phyloP scores from a whole-genome alignment of 2,329 filamentous ascomycete genomes.

The Plenodomus biglobosus region DNA sequence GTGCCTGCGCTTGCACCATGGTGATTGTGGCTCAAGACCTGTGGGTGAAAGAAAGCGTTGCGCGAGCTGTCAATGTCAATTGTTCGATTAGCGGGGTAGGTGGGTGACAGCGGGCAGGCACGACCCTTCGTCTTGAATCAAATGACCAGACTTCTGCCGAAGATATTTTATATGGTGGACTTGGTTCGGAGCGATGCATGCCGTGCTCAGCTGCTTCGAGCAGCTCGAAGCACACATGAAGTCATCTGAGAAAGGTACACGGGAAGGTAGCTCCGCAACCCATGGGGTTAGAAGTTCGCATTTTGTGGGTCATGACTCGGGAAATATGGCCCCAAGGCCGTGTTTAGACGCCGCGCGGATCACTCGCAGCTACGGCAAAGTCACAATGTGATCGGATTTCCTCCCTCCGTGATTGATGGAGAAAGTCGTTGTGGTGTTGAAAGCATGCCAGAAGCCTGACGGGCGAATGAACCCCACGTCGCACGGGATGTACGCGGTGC shows the following conservation, averaged over 20 bases:
- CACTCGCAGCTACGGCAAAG: conserved; percentile 13
- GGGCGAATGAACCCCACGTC: conserved; percentile 5
- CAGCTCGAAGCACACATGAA: conserved; percentile 25
- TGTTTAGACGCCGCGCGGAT: conserved; percentile 12
- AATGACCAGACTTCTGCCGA: conserved; percentile 12
- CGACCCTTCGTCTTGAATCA: conserved; percentile 10
- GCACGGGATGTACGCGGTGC: conserved; percentile 5
- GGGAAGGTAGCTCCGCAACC: conserved; percentile 21
- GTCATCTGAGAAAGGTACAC: conserved; percentile 17
- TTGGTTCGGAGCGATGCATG: conserved; percentile 28
- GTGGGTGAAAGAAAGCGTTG: conserved; percentile 1
- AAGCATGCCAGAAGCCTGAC: conserved; percentile 5
- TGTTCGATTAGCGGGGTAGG: conserved; percentile 11
- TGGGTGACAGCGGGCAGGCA: conserved; percentile 7
- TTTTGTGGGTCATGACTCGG: conserved; percentile 15
- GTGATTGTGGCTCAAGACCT: conserved; percentile 3
- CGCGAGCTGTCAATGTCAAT: conserved; percentile 4
- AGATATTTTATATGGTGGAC: conserved; percentile 27
- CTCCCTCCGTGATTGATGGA: conserved; percentile 23
- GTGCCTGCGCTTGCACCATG: conserved; percentile 32
- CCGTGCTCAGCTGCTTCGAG: conserved; percentile 31
- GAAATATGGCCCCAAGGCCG: conserved; percentile 20
- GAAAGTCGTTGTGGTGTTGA: conserved; percentile 5
- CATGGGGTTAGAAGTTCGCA: conserved; percentile 19
- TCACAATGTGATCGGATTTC: conserved; percentile 21